These are phyloP conservation scores for Microstroma glucosiphilum DNA, from an alignment of 1,284 basidiomycete genomes.

Conservation along the genomic window DNA sequence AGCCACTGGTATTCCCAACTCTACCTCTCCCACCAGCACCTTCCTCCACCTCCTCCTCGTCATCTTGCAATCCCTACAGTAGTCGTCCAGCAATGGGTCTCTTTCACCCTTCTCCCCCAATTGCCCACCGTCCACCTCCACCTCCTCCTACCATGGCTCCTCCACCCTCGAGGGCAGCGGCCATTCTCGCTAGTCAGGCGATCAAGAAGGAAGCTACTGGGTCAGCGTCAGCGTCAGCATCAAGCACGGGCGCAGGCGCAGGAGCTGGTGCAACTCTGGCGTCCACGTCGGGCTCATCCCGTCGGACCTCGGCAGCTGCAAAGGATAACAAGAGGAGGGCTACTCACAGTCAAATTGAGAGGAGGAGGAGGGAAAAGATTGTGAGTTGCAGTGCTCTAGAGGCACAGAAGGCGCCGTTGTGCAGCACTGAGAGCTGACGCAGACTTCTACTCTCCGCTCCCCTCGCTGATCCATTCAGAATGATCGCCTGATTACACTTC, in stretches of 20 bases:
- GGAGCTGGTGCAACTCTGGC: not conserved
- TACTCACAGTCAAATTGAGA: constrained; percentile 25
- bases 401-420: too few relatives aligned
- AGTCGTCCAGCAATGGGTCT: too few relatives aligned
- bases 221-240: not conserved
- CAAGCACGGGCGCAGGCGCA: not conserved
- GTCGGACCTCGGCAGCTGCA: not conserved
- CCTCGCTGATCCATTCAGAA: constrained; percentile 1
- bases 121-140: not conserved
- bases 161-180: not conserved
- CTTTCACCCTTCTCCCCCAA: not conserved
- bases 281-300: not conserved
- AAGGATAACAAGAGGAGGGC: constrained; percentile 22
- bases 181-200: not conserved
- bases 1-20: too few relatives aligned
- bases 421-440: too few relatives aligned
- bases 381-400: not conserved
- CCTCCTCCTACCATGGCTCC: not conserved
- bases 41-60: not conserved
- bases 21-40: not conserved
- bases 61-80: not conserved
- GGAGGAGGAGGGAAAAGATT: constrained; percentile 22
- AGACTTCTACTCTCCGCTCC: not conserved
- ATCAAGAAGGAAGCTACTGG: not conserved
- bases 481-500: constrained; percentile 20